Evolutionary conservation across 1,284 basidiomycete genomes (phyloP), one percentile per base, ranked within the genome.

Genomic region (Takashimella tepidaria): DNA sequence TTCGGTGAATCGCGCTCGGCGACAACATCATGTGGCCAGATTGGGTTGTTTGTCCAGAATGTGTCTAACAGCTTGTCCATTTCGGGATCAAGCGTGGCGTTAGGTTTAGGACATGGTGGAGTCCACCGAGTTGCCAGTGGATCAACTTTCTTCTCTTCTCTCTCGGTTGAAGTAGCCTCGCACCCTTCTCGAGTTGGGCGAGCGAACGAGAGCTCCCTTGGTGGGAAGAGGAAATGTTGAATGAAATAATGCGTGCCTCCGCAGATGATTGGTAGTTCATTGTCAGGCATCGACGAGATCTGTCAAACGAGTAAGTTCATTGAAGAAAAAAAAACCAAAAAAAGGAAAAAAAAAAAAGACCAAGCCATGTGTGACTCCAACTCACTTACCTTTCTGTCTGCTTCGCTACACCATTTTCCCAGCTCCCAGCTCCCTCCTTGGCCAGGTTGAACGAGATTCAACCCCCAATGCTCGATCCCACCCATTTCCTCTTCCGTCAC

Each of bases 241-340:
- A 96, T 86, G 84, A 96, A 99, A 73, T 99, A 99, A 16, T 90
- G 86, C 0, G 95, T 98, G 5, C 95, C 95, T 3, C 95, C 95
- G 45, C 95, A 92, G 3, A 96, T 78, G 51, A 99, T 88, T 0
- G 93, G 92, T 5, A 97, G 74, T 51, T 85, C 78, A 1, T 80
- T n/a, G 1, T 27, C 16, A 5, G 54, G 43, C 41, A 69, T 20
- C 13, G 54, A 46, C 1, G 53, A 44, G 16, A 68, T 74, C 63
- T 80, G 77, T 8, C 10, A 8, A 37, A 8, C 27, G 61, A 61
- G 61, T 87, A 83, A 83, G 49, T 85, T 82, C n/a, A n/a, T n/a
- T n/a, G n/a, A n/a, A n/a, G n/a, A n/a, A n/a, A n/a, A n/a, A n/a
- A n/a, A n/a, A n/a, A n/a, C n/a, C n/a, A n/a, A n/a, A n/a, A n/a